Evolutionary conservation across 108 stramenopile species (phyloP).

Genomic region (Chaetoceros tenuissimus): DNA sequence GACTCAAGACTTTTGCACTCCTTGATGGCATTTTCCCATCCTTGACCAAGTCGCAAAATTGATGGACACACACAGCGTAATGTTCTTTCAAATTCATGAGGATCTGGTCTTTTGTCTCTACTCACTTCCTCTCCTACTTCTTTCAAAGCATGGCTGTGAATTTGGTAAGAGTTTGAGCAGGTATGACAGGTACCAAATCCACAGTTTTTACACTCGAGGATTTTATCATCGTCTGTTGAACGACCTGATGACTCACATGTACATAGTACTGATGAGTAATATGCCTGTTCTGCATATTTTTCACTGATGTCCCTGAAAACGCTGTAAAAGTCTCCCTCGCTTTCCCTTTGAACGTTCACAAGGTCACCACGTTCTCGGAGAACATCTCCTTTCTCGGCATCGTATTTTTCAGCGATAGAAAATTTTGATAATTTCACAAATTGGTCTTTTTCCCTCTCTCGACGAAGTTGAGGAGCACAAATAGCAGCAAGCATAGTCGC

Average conservation of each 20-base stretch:
- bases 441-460: conserved; percentile 7
- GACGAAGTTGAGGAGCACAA: conserved; percentile 39
- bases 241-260: conserved; percentile 57
- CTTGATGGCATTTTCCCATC: conserved; percentile 19
- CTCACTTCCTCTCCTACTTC: conserved; percentile 11
- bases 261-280: conserved; percentile 50
- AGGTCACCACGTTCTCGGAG: neutral
- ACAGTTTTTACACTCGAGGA: conserved; percentile 37
- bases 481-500: conserved; percentile 62
- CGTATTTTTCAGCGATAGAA: neutral
- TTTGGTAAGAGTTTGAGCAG: conserved; percentile 26
- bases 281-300: conserved; percentile 28
- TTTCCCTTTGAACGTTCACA: neutral
- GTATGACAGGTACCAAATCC: conserved; percentile 28
- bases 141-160: conserved; percentile 22
- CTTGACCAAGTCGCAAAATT: conserved; percentile 17
- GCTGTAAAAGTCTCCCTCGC: neutral
- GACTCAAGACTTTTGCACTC: conserved; percentile 27
- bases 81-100: conserved; percentile 24
- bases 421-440: neutral
- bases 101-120: conserved; percentile 9
- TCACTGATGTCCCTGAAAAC: conserved; percentile 24
- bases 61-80: conserved; percentile 36
- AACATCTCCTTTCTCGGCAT: neutral
- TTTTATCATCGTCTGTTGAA: conserved; percentile 17